These are phyloP conservation scores for Solanum arcanum DNA, from an alignment of 257 asterid genomes.

Conservation along the genomic window DNA sequence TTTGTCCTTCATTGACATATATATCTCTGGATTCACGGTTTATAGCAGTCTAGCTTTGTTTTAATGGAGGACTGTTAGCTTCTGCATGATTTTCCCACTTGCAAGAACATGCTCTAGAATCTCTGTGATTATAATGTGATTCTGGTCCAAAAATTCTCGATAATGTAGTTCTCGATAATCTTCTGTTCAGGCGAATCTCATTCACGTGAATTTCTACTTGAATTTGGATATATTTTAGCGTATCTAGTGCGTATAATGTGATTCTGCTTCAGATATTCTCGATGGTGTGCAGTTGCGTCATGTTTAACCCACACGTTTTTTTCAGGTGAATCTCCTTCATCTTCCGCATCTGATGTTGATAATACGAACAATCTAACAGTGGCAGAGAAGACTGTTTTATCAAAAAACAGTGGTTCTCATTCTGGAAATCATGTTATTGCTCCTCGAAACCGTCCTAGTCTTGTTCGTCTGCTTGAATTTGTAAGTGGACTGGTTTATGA, in stretches of 20 bases:
- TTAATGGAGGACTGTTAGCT: slow-evolving; percentile 14
- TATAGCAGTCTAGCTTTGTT: not conserved
- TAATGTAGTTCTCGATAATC: not conserved
- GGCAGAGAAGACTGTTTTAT: slow-evolving; percentile 41
- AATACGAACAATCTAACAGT: slow-evolving; percentile 62
- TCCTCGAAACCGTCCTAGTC: slow-evolving; percentile 49
- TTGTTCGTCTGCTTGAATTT: slow-evolving; percentile 70
- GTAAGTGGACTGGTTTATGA: slow-evolving; percentile 37
- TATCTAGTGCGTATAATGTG: not conserved
- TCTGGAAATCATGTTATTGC: slow-evolving; percentile 46
- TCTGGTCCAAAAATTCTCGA: not conserved
- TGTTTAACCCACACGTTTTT: slow-evolving; percentile 8
- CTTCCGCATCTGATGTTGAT: slow-evolving; percentile 91
- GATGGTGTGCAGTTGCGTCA: slow-evolving; percentile 2
- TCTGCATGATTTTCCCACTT: slow-evolving; percentile 9
- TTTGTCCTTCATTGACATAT: not conserved
- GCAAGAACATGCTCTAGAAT: not conserved
- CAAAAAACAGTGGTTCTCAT: slow-evolving; percentile 49
- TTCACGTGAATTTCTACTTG: slow-evolving; percentile 7
- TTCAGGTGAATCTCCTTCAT: slow-evolving; percentile 91
- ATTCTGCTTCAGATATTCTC: not conserved
- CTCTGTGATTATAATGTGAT: not conserved
- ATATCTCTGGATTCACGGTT: not conserved
- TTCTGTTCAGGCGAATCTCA: slow-evolving; percentile 71
- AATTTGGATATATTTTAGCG: not conserved